These are phyloP conservation scores for Trypanosoma cruzi DNA, from an alignment of 208 protist genomes.

Conservation along the genomic window DNA sequence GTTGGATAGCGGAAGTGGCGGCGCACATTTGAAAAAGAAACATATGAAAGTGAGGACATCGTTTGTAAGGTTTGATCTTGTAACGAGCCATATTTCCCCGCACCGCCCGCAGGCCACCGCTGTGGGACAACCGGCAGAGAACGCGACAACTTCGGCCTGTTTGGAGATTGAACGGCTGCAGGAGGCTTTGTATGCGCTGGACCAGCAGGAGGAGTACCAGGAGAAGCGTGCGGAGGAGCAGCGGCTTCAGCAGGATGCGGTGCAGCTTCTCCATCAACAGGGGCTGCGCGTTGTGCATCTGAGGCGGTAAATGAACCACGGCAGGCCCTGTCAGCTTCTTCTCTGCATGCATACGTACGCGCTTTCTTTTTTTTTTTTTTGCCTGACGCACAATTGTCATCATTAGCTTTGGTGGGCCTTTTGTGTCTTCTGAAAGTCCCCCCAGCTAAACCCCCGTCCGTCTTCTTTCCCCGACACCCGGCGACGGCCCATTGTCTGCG, in stretches of 20 bases:
- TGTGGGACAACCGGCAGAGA: slow-evolving; percentile 45
- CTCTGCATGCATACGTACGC: background rate
- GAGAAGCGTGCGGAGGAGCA: slow-evolving; percentile 9
- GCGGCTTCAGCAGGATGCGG: background rate
- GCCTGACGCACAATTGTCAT: too few species aligned
- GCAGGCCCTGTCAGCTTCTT: background rate
- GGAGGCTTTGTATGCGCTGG: slow-evolving; percentile 15
- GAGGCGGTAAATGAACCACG: background rate
- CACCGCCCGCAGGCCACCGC: slow-evolving; percentile 40
- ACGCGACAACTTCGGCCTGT: slow-evolving; percentile 63
- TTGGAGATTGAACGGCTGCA: slow-evolving; percentile 54
- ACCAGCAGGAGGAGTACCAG: slow-evolving; percentile 3
- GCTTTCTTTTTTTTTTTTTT: too few species aligned
- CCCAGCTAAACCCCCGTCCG: too few species aligned
- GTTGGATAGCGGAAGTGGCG: background rate
- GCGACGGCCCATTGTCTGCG: too few species aligned
- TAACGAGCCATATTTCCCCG: background rate
- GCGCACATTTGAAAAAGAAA: slow-evolving; percentile 1
- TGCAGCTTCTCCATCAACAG: background rate
- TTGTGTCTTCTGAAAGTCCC: too few species aligned
- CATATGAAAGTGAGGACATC: background rate
- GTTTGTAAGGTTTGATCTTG: slow-evolving; percentile 14
- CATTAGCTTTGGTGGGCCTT: too few species aligned
- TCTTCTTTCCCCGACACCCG: too few species aligned
- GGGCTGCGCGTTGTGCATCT: slow-evolving; percentile 11